Conservation (phyloP, 148 eudicot species). For the Arctostaphylos glauca region DNA sequence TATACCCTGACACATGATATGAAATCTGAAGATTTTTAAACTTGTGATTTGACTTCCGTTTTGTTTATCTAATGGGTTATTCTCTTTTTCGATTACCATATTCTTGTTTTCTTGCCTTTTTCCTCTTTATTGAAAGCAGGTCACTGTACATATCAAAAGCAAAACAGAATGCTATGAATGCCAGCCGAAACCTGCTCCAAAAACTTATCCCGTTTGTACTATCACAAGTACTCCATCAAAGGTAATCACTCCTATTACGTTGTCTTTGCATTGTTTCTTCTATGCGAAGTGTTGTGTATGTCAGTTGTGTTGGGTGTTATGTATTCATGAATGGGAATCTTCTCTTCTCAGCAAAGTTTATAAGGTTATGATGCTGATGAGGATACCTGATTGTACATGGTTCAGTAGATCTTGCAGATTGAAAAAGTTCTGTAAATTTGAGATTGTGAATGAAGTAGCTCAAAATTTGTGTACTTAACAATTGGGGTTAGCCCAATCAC, state of each 20-base stretch:
- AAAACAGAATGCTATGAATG: slow-evolving; percentile 95
- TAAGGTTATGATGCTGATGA: no score
- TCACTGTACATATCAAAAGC: slow-evolving; percentile 88
- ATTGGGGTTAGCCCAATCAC: background rate
- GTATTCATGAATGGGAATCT: background rate
- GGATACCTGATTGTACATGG: background rate
- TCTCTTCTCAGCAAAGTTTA: background rate
- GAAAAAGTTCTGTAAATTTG: no score
- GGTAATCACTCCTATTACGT: slow-evolving; percentile 38
- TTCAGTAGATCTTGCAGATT: no score
- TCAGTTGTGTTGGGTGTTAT: background rate
- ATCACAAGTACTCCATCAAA: slow-evolving; percentile 97
- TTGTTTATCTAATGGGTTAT: background rate
- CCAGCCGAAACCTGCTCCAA: slow-evolving; percentile 94
- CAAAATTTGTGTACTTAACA: background rate
- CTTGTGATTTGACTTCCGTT: background rate
- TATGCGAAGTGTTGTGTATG: background rate
- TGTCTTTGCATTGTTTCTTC: background rate
- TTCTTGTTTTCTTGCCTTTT: background rate
- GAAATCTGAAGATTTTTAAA: background rate
- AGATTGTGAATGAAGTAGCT: background rate
- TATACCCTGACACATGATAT: background rate
- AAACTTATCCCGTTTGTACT: slow-evolving; percentile 98
- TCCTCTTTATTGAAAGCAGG: slow-evolving; percentile 39
- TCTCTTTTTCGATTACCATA: no score